Percentiles rank a stretch among this genome's conserved stretches.
These are phyloP conservation scores for Vanrija humicola DNA, from an alignment of 1,284 basidiomycete species.

Conservation along the genomic window DNA sequence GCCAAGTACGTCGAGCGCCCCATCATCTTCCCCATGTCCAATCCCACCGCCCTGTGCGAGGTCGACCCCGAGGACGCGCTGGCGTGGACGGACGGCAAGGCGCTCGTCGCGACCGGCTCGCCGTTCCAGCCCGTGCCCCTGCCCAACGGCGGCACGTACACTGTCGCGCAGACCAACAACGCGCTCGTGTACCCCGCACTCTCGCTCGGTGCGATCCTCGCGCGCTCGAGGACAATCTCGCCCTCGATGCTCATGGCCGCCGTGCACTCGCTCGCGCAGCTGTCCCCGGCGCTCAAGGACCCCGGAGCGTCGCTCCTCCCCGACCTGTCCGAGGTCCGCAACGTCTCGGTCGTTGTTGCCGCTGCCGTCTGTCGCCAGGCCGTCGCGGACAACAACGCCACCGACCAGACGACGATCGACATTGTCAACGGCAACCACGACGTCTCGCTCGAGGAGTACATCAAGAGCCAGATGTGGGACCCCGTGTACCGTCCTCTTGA, in stretches of 20 bases:
- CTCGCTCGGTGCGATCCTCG: constrained; percentile 66
- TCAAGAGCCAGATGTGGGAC: constrained; percentile 46
- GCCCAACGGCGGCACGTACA: constrained; percentile 53
- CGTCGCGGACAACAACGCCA: constrained; percentile 60
- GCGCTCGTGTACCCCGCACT: constrained; percentile 75
- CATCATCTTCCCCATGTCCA: constrained; percentile 76
- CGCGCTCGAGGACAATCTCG: constrained; percentile 61
- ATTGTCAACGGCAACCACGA: constrained; percentile 39
- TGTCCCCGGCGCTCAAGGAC: constrained; percentile 68
- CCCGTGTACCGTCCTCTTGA: constrained; percentile 45
- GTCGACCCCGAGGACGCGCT: constrained; percentile 57
- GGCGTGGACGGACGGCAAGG: constrained; percentile 67
- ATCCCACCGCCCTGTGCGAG: constrained; percentile 72
- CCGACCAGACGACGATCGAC: constrained; percentile 37
- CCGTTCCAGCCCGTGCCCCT: constrained; percentile 72
- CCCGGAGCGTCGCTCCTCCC: constrained; percentile 56
- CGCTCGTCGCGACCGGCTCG: constrained; percentile 73
- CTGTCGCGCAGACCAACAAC: constrained; percentile 52
- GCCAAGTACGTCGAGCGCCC: constrained; percentile 65
- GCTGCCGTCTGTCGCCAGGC: constrained; percentile 75
- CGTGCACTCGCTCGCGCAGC: constrained; percentile 59
- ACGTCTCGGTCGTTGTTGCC: constrained; percentile 54
- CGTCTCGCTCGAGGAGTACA: constrained; percentile 39
- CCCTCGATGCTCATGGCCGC: constrained; percentile 70
- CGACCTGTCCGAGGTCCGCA: constrained; percentile 65